These are phyloP conservation scores for Aspergillus felis DNA, from an alignment of 2,329 filamentous ascomycete genomes.

Conservation along the genomic window DNA sequence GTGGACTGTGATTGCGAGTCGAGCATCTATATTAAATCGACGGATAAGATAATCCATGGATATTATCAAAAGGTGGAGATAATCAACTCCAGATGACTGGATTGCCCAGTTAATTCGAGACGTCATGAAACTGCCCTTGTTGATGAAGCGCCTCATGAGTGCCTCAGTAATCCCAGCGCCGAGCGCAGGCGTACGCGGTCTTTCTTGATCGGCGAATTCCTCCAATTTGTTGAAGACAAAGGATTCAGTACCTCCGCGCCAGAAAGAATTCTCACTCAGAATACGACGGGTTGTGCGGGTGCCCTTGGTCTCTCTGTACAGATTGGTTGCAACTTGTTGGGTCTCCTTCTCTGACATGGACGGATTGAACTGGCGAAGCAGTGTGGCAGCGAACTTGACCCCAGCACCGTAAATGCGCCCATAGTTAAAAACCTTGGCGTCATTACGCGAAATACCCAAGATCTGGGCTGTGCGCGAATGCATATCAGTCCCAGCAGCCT, in stretches of 20 bases:
- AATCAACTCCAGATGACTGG: constrained; percentile 94
- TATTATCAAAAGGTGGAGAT: constrained; percentile 88
- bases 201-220: constrained; percentile 93
- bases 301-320: constrained; percentile 90
- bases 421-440: constrained; percentile 98
- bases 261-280: constrained; percentile 74
- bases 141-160: constrained; percentile 80
- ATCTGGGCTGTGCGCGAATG: constrained; percentile 92
- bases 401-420: constrained; percentile 98
- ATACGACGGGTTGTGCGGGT: constrained; percentile 72
- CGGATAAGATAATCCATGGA: constrained; percentile 90
- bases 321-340: constrained; percentile 65
- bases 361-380: constrained; percentile 92
- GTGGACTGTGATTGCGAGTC: constrained; percentile 89
- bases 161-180: constrained; percentile 96
- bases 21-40: constrained; percentile 78
- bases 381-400: constrained; percentile 82
- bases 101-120: constrained; percentile 99
- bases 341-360: constrained; percentile 75
- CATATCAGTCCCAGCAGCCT: constrained; percentile 86
- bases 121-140: constrained; percentile 87
- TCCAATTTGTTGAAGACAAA: constrained; percentile 98
- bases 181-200: constrained; percentile 83
- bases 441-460: constrained; percentile 86
- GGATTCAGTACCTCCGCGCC: constrained; percentile 93